phyloP scores from a whole-genome alignment of 140 eudicot genomes.

The Ambrosia hybrid region DNA sequence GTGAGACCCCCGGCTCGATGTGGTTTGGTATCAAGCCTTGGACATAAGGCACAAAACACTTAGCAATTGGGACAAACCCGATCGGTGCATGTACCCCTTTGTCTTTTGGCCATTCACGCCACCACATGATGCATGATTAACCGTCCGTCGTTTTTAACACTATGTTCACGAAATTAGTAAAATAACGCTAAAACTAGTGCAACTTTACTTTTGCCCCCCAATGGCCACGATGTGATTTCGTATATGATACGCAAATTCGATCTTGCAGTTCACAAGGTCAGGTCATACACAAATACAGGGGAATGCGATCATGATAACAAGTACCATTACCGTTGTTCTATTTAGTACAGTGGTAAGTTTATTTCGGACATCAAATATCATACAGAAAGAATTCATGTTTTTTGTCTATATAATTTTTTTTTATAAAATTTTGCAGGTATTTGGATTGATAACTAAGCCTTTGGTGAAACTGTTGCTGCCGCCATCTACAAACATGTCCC shows the following conservation, averaged over 20 bases:
- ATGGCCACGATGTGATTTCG: not conserved
- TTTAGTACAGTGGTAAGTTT: constrained; percentile 83
- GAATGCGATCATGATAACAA: constrained; percentile 86
- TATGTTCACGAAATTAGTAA: no score
- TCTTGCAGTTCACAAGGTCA: constrained; percentile 64
- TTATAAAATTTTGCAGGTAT: constrained; percentile 53
- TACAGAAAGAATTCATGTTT: not conserved
- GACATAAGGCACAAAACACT: no score
- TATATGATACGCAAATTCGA: constrained; percentile 8
- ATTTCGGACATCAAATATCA: not conserved
- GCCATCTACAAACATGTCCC: constrained; percentile 41
- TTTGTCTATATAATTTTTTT: not conserved
- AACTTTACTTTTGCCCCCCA: no score
- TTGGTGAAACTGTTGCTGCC: constrained; percentile 67
- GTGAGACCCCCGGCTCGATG: no score
- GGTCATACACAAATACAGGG: constrained; percentile 69
- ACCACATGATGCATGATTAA: no score
- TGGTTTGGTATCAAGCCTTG: no score
- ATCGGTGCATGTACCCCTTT: no score
- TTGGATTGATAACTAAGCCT: constrained; percentile 90
- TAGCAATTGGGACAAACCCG: no score
- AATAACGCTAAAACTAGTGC: no score
- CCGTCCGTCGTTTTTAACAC: no score
- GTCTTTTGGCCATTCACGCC: no score
- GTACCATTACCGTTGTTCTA: constrained; percentile 88